phyloP scores from a whole-genome alignment of 2,329 filamentous ascomycete genomes.

The Pseudohalonectria lignicola region DNA sequence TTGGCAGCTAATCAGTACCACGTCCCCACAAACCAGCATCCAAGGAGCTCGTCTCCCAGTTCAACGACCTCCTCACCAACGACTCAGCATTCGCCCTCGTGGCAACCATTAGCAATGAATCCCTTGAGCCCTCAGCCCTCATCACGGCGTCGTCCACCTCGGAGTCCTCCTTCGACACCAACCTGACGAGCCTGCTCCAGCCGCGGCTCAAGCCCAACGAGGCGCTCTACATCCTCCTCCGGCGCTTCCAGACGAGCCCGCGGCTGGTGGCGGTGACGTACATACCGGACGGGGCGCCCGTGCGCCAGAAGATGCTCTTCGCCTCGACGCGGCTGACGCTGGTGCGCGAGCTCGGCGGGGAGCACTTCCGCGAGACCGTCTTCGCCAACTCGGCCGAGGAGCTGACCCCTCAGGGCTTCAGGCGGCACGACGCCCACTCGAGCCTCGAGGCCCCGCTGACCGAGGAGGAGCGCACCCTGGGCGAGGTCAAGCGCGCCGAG shows the following conservation, averaged over 20 bases:
- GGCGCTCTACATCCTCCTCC: constrained; percentile 66
- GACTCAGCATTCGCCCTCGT: constrained; percentile 57
- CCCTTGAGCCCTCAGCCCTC: constrained; percentile 48
- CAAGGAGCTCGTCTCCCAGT: constrained; percentile 63
- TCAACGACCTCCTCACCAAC: constrained; percentile 56
- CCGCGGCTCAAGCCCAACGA: constrained; percentile 53
- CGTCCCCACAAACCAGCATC: constrained; percentile 52
- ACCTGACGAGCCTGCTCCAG: constrained; percentile 48
- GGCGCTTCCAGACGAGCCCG: constrained; percentile 48
- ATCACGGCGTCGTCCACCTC: constrained; percentile 41
- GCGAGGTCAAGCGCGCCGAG: constrained; percentile 65
- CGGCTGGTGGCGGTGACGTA: constrained; percentile 63
- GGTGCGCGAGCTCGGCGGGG: constrained; percentile 63
- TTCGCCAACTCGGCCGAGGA: constrained; percentile 63
- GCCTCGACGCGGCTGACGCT: constrained; percentile 67
- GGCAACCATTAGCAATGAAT: constrained; percentile 58
- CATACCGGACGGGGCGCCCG: constrained; percentile 66
- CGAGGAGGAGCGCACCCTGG: constrained; percentile 62
- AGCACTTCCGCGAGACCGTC: constrained; percentile 67
- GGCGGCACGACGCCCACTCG: constrained; percentile 59
- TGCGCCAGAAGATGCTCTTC: constrained; percentile 81
- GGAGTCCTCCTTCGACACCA: constrained; percentile 50
- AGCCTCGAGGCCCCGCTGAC: constrained; percentile 60
- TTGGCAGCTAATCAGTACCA: neutral
- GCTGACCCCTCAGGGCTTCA: constrained; percentile 58